Percentiles rank a stretch among this genome's conserved stretches.
Conservation (phyloP, 495 filamentous ascomycete genomes). For the Letharia columbiana region DNA sequence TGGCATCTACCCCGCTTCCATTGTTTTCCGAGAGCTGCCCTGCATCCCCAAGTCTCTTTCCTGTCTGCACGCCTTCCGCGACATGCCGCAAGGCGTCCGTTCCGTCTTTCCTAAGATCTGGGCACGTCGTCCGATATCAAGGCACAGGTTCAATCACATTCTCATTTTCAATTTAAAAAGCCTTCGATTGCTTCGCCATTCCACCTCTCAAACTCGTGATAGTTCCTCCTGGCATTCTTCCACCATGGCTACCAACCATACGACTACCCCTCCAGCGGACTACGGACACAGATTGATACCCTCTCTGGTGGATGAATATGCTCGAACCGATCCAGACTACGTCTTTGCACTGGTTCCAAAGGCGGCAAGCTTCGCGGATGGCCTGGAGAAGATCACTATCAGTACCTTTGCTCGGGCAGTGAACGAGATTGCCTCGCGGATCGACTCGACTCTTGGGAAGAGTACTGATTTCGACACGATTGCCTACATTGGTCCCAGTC, state of each 20-base stretch:
- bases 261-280: background rate
- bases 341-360: conserved; percentile 39
- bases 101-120: no score
- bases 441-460: conserved; percentile 33
- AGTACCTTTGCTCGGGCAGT: conserved; percentile 42
- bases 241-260: background rate
- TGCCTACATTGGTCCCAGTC: conserved; percentile 30
- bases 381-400: conserved; percentile 44
- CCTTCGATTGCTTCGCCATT: background rate
- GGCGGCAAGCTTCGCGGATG: conserved; percentile 38
- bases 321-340: conserved; percentile 31
- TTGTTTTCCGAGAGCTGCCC: background rate
- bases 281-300: conserved; percentile 18
- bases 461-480: conserved; percentile 22
- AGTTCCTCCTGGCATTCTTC: background rate
- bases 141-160: background rate
- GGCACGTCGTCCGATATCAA: background rate
- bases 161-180: background rate
- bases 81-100: background rate
- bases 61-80: background rate
- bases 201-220: background rate
- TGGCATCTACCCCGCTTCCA: background rate
- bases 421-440: conserved; percentile 43
- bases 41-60: background rate
- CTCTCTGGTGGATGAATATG: conserved; percentile 37